Evolutionary conservation across 768 basidiomycete genomes (phyloP).

Genomic region (Mycena vitilis): DNA sequence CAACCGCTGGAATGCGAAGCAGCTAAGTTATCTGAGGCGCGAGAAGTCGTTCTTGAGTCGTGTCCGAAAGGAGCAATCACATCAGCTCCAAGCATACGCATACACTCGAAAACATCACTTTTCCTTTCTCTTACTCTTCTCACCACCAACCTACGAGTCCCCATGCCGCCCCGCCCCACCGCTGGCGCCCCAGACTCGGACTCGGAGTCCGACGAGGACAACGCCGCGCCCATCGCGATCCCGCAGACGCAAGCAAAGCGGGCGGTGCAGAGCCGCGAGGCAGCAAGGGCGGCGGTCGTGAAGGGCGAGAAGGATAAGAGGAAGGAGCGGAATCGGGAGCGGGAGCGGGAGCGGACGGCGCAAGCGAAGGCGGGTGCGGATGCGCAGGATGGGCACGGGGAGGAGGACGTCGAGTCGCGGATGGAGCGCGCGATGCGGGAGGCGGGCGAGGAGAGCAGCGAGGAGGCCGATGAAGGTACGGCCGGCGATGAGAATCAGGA

Average conservation of each 20-base stretch:
- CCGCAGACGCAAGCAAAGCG: conserved; percentile 60
- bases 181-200: too few species aligned
- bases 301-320: conserved; percentile 52
- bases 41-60: too few species aligned
- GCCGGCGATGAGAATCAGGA: conserved; percentile 38
- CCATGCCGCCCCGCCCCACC: too few species aligned
- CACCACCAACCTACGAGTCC: too few species aligned
- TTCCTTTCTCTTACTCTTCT: too few species aligned
- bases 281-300: conserved; percentile 51
- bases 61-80: too few species aligned
- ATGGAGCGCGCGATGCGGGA: conserved; percentile 59
- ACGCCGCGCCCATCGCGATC: background rate
- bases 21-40: too few species aligned
- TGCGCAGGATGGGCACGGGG: conserved; percentile 15
- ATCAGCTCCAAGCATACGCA: too few species aligned
- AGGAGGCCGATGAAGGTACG: conserved; percentile 40
- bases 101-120: too few species aligned
- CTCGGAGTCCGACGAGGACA: background rate
- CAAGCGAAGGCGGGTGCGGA: conserved; percentile 40
- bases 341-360: conserved; percentile 51
- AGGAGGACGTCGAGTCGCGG: conserved; percentile 38
- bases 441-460: conserved; percentile 45
- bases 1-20: too few species aligned
- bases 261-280: conserved; percentile 49
- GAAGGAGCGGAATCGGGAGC: conserved; percentile 59